Evolutionary conservation across 2,329 filamentous ascomycete species (phyloP), one percentile per base, ranked within the genome.

Genomic region (Exophiala aquamarina): DNA sequence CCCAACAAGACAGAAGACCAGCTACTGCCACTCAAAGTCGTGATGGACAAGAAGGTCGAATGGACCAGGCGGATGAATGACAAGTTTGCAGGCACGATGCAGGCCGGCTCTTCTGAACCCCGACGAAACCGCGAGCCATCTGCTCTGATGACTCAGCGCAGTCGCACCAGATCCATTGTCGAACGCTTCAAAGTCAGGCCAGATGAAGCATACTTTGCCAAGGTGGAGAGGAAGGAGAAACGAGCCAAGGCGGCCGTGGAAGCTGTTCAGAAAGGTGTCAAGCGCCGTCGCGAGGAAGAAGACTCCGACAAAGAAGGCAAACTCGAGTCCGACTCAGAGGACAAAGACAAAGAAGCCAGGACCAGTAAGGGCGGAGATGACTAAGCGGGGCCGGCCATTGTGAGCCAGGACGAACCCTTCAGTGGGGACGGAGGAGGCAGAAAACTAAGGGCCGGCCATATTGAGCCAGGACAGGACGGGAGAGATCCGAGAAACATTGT

Each of bases 61-160:
- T 54, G 52, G 55, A 20, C 28, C 5, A 17, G 17, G 8, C 5
- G 17, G 2, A 34, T 55, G 19, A 57, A 57, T 32, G 15, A 39
- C n/a, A 50, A 35, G 14, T 57, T 55, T 35, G 2, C 41, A 32
- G 14, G 2, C 13, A 21, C 6, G 23, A 26, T 26, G 23, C 23
- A 26, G 23, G 6, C 23, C n/a, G 52, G 39, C 3, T 34, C 37
- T 1, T 20, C 19, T 2, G 38, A 43, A 14, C 33, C 41, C 5
- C 45, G 52, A 18, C 39, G 7, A 13, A 40, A 41, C 9, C 52
- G 52, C 20, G 43, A 39, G 18, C 10, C 35, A 7, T 14, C 21
- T 2, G 51, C 41, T 1, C 14, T 55, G 7, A 54, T 50, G 44
- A 47, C 52, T 1, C 46, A 44, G 28, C 41, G 47, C 21, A 14